These are phyloP conservation scores for Coemansia sp. DNA, from an alignment of 192 early-diverging fungal genomes.

Conservation along the genomic window DNA sequence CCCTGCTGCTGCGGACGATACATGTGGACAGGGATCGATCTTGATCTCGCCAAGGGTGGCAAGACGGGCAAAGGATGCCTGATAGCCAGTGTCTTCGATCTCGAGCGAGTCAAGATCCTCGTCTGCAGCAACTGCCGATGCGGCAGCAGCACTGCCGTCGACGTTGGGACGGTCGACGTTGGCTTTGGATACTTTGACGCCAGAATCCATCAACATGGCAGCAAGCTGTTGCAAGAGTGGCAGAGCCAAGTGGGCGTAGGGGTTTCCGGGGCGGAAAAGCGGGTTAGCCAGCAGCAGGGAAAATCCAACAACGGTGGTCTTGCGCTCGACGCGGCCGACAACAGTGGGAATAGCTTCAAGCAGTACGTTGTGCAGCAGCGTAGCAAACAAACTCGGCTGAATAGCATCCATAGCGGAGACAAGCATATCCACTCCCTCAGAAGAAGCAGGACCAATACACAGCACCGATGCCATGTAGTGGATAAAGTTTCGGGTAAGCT, in stretches of 20 bases:
- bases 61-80: conserved; percentile 78
- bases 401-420: conserved; percentile 43
- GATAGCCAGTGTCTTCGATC: conserved; percentile 80
- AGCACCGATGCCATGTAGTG: conserved; percentile 43
- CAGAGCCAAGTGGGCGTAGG: conserved; percentile 15
- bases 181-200: conserved; percentile 40
- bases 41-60: conserved; percentile 65
- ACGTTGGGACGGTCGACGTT: conserved; percentile 19
- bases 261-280: conserved; percentile 20
- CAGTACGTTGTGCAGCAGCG: conserved; percentile 44
- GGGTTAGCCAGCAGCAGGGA: conserved; percentile 32
- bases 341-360: conserved; percentile 38
- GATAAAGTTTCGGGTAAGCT: conserved; percentile 43
- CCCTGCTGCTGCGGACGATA: conserved; percentile 37
- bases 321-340: conserved; percentile 50
- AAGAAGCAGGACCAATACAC: conserved; percentile 29
- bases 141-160: conserved; percentile 32
- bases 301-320: conserved; percentile 49
- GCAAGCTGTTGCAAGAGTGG: conserved; percentile 41
- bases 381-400: conserved; percentile 44
- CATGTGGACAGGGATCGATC: conserved; percentile 62
- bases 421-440: conserved; percentile 26
- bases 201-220: conserved; percentile 42
- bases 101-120: conserved; percentile 69
- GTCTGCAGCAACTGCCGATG: conserved; percentile 49